Evolutionary conservation across 164 flowering plant species (phyloP).

Genomic region (Aristolochia fimbriata): DNA sequence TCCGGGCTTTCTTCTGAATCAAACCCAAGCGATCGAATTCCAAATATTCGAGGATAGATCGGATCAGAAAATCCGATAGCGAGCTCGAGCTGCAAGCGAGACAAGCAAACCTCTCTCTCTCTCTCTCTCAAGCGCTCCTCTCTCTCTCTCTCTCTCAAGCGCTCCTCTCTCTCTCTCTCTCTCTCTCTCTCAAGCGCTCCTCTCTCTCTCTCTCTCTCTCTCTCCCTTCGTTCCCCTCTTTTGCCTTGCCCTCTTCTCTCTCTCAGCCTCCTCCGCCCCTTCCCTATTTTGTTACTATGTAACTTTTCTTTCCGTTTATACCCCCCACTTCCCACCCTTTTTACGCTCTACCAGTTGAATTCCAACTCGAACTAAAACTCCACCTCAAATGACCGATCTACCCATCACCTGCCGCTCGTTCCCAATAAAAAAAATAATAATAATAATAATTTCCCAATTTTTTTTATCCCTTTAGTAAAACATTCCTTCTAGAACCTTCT

Average conservation of each 20-base stretch:
- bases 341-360: background rate
- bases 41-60: background rate
- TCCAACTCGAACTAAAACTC: background rate
- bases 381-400: background rate
- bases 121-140: too few species aligned
- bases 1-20: background rate
- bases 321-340: background rate
- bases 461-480: too few species aligned
- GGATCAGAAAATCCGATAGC: constrained; percentile 1
- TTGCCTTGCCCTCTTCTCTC: background rate
- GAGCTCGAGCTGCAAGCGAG: background rate
- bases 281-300: background rate
- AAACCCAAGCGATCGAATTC: background rate
- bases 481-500: too few species aligned
- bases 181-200: background rate
- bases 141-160: constrained; percentile 3
- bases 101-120: background rate
- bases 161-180: background rate
- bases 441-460: too few species aligned
- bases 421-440: too few species aligned
- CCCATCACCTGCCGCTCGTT: too few species aligned
- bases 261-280: background rate
- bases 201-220: constrained; percentile 4
- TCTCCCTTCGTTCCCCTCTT: background rate
- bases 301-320: background rate